These are phyloP conservation scores for Penicillium italicum DNA, from an alignment of 2,329 filamentous ascomycete species.

Conservation along the genomic window DNA sequence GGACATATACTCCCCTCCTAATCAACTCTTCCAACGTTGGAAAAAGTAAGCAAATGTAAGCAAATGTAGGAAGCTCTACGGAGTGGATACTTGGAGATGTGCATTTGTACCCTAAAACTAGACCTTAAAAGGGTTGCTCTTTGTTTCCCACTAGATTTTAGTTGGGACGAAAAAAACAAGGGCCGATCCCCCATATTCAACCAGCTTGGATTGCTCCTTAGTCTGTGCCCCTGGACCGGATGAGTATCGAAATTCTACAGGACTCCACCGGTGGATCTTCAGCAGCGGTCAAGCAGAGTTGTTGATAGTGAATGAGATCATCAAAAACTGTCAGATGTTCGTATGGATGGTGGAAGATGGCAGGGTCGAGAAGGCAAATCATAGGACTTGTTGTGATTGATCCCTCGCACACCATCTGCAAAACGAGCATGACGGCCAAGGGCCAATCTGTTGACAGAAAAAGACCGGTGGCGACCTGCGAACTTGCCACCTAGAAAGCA, in stretches of 20 bases:
- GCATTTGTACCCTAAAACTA: conserved; percentile 1
- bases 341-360: neutral
- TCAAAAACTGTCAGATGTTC: conserved; percentile 4
- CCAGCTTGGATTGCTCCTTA: conserved; percentile 22
- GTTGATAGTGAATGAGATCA: neutral
- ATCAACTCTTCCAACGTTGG: neutral
- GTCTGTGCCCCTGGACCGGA: conserved; percentile 20
- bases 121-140: neutral
- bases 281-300: conserved; percentile 11
- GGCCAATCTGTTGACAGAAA: conserved; percentile 15
- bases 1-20: neutral
- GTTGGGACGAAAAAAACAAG: conserved; percentile 12
- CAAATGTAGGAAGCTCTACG: neutral
- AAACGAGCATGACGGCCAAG: neutral
- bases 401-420: conserved; percentile 9
- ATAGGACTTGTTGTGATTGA: conserved; percentile 1
- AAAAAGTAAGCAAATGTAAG: neutral
- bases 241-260: conserved; percentile 10
- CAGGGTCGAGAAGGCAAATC: neutral
- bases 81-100: neutral
- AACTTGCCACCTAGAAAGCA: conserved; percentile 19
- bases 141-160: conserved; percentile 4
- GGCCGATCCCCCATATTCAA: conserved; percentile 18
- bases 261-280: conserved; percentile 11
- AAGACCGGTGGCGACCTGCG: conserved; percentile 7